Evolutionary conservation across 208 protist genomes (phyloP), one percentile per base, ranked within the genome.

Genomic region (Leishmania gerbilli): DNA sequence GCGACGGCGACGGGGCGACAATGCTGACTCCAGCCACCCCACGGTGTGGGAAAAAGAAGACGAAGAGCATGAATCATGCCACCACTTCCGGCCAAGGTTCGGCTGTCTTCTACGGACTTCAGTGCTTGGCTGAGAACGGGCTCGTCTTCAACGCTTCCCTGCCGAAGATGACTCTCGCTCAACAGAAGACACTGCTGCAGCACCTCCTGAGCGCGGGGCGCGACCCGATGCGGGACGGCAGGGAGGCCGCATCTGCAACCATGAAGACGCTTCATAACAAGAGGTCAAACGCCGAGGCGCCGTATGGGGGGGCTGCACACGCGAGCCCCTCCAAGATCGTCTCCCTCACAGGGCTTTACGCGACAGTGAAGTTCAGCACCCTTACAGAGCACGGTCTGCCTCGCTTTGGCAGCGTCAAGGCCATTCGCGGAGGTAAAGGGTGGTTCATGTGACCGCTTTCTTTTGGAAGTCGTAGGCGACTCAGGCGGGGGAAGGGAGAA

Each of bases 341-440:
- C 4, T 92, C 92, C 3, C 82, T 97, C 71, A 96, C 94, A 2
- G 94, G 94, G 7, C 82, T 96, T 21, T 96, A 97, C 78, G 94
- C 88, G 15, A 97, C 94, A 4, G 92, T 97, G 68, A 95, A 96
- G 88, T 97, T 87, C 77, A 82, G 88, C 68, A 88, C 90, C 3
- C 84, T 97, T 42, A 97, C 94, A 24, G 92, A 95, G 80, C 87
- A 97, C 76, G 95, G 93, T 5, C 85, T 97, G 40, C 95, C 95
- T 34, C 92, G 95, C 67, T 97, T 97, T 85, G 90, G 86, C 42
- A 90, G 87, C 51, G 90, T 97, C 37, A 97, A 97, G 83, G 90
- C 91, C 40, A 96, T 97, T 64, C 90, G 95, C 24, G 95, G 95
- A 4, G 92, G 93, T 1, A 96, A 95, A 67, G 95, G 95, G 17